Evolutionary conservation across 2,329 filamentous ascomycete genomes (phyloP), one percentile per base, ranked within the genome.

Genomic region (Orbilia oligospora): DNA sequence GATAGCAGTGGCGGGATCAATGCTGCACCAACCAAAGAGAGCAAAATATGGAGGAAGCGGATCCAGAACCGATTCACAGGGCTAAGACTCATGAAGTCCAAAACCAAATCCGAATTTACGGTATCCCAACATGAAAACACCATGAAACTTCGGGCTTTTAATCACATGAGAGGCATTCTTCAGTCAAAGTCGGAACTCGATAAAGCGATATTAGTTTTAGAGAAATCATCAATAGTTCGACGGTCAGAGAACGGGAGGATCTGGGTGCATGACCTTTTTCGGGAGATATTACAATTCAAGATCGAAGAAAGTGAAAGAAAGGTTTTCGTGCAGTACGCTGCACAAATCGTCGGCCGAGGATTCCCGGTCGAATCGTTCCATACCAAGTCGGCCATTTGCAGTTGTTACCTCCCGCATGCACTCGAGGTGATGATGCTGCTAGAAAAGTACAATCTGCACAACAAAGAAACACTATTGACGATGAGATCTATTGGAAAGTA

Each of bases 261-360:
- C 22, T 71, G 68, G 68, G 33, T 71, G 6, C 68, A 71, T 33
- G 56, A 71, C 41, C 56, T 71, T 14, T 49, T 71, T n/a, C 27
- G 38, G 55, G 56, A 71, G 20, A 1, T 71, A 3, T 22, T 71
- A 36, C 48, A 18, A 27, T 20, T 8, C 0, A 71, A 56, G 44
- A 20, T 71, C 8, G 33, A 71, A 22, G 56, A 65, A n/a, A n/a
- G 14, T 6, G 56, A 65, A 14, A 18, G 46, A 18, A 24, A 46
- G 22, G 56, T 44, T 1, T 33, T 55, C 33, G 1, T 48, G 16
- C 30, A 1, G 20, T 65, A 55, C 46, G 33, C 68, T 16, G 56
- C n/a, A n/a, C 18, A 55, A 48, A 65, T 71, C 10, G 46, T 65
- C 14, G 18, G n/a, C 16, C n/a, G 4, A 0, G 67, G 24, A 20